phyloP scores from a whole-genome alignment of 352 stramenopile genomes.

The Globisporangium paroecandrum region DNA sequence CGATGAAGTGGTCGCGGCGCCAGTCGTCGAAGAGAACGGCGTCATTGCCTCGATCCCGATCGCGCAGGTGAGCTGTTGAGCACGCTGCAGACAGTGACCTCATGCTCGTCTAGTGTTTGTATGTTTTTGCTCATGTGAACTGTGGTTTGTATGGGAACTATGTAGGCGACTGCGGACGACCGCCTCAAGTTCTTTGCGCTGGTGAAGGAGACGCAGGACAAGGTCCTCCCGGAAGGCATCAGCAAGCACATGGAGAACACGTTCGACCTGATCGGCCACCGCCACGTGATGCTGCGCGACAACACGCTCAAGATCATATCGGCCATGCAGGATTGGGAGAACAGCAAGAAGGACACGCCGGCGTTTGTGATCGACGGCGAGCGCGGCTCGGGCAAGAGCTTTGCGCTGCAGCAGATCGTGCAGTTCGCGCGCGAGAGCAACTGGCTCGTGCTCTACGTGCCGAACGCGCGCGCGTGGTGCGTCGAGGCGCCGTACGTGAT shows the following conservation, averaged over 20 bases:
- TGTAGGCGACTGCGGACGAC: conserved; percentile 54
- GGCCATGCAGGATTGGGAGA: conserved; percentile 72
- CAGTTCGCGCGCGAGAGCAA: conserved; percentile 82
- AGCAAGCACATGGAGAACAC: conserved; percentile 67
- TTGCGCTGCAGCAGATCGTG: conserved; percentile 85
- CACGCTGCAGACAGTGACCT: neutral
- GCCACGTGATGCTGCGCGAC: conserved; percentile 84
- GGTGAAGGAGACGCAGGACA: conserved; percentile 68
- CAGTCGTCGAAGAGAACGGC: conserved; percentile 29
- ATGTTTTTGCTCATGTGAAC: neutral
- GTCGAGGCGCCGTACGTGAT: conserved; percentile 83
- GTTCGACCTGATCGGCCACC: conserved; percentile 80
- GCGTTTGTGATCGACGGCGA: conserved; percentile 81
- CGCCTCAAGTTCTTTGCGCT: conserved; percentile 80
- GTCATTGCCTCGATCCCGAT: conserved; percentile 59
- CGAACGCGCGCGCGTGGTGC: conserved; percentile 72
- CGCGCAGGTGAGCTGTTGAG: conserved; percentile 35
- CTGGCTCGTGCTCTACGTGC: conserved; percentile 85
- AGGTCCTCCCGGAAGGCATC: conserved; percentile 73
- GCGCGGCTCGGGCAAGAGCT: conserved; percentile 77
- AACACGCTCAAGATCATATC: conserved; percentile 71
- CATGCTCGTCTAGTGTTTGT: conserved; percentile 4
- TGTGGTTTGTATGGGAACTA: neutral
- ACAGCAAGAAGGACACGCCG: conserved; percentile 39
- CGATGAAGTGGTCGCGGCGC: conserved; percentile 16